A percentile compares a stretch with the other conserved stretches of the same genome.
These are phyloP conservation scores for Pulveroboletus sp. DNA, from an alignment of 768 basidiomycete genomes.

Conservation along the genomic window DNA sequence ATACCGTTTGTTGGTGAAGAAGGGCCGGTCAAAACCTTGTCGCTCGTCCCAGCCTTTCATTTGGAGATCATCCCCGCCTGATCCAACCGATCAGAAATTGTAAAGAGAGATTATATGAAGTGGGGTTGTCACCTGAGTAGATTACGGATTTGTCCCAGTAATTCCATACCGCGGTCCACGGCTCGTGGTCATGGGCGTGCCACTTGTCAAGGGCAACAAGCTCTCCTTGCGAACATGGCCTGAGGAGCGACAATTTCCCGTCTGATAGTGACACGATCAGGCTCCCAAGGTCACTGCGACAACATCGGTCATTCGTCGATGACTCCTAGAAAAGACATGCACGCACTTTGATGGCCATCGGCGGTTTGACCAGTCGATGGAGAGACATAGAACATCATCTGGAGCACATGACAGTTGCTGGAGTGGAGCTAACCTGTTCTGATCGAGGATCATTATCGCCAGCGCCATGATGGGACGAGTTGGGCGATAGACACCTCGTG, in stretches of 20 bases:
- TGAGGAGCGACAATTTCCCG: slow-evolving; percentile 64
- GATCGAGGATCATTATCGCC: slow-evolving; percentile 5
- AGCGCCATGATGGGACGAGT: background rate
- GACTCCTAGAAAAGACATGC: background rate
- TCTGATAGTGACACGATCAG: slow-evolving; percentile 81
- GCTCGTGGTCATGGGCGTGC: slow-evolving; percentile 90
- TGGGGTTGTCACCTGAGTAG: slow-evolving; percentile 66
- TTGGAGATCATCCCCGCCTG: slow-evolving; percentile 90
- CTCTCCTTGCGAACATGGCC: slow-evolving; percentile 40
- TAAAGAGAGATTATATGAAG: background rate
- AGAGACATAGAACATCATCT: slow-evolving; percentile 71
- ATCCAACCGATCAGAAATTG: background rate
- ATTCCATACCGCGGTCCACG: slow-evolving; percentile 92
- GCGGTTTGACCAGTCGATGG: slow-evolving; percentile 89
- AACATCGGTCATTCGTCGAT: background rate
- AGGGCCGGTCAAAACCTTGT: slow-evolving; percentile 52
- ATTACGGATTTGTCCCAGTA: slow-evolving; percentile 76
- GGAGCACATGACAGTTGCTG: slow-evolving; percentile 46
- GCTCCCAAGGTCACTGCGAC: slow-evolving; percentile 44
- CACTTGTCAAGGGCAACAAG: slow-evolving; percentile 54
- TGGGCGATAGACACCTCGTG: slow-evolving; percentile 37
- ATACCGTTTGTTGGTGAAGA: slow-evolving; percentile 71
- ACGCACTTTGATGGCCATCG: slow-evolving; percentile 45
- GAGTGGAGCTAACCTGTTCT: slow-evolving; percentile 39
- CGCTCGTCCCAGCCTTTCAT: slow-evolving; percentile 91